phyloP scores from a whole-genome alignment of 2,329 filamentous ascomycete species.

The Sclerotinia spermophila region DNA sequence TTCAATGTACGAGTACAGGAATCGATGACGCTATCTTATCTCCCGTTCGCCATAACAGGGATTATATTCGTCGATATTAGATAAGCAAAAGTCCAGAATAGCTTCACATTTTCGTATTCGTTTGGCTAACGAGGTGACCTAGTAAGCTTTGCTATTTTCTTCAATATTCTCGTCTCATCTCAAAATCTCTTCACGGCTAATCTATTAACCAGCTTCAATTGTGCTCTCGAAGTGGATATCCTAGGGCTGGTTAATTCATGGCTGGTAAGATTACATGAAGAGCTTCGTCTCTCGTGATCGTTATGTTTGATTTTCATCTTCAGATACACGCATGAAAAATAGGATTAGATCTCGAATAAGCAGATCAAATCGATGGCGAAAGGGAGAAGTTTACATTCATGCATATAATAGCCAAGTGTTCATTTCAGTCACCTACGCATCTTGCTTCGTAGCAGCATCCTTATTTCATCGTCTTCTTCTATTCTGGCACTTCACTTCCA shows the following conservation, averaged over 20 bases:
- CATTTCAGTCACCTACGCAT: not conserved
- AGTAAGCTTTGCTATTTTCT: not conserved
- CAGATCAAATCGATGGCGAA: not conserved
- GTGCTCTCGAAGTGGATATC: not conserved
- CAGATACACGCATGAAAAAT: not conserved
- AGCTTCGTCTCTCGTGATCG: not conserved
- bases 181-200: not conserved
- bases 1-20: not conserved
- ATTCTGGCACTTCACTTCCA: conserved; percentile 22
- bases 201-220: not conserved
- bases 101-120: not conserved
- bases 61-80: not conserved
- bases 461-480: no score
- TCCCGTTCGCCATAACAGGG: not conserved
- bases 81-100: not conserved
- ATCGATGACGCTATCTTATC: conserved; percentile 6
- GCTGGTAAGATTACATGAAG: no score
- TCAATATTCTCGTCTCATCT: not conserved
- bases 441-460: no score
- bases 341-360: not conserved
- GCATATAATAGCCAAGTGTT: not conserved
- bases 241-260: not conserved
- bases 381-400: not conserved
- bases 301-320: not conserved
- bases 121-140: not conserved